phyloP scores from a whole-genome alignment of 1,284 basidiomycete genomes.

The Rhizoctonia solani region DNA sequence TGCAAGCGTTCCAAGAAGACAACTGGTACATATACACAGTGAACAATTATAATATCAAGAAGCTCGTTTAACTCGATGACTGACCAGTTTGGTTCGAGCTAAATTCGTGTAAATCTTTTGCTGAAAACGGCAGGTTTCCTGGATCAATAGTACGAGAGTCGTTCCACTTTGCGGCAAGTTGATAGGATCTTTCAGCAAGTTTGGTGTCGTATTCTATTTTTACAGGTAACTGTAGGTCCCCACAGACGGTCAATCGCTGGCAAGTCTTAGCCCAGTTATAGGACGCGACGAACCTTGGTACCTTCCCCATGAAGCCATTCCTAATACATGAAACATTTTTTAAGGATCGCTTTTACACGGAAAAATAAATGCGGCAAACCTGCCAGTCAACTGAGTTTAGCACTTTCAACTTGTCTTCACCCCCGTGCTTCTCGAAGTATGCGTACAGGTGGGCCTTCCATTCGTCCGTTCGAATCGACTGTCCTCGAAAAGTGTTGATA shows the following conservation, averaged over 20 bases:
- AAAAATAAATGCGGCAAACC: constrained; percentile 49
- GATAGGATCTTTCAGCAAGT: constrained; percentile 71
- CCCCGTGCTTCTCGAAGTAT: constrained; percentile 71
- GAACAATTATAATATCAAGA: constrained; percentile 1
- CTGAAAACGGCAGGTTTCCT: constrained; percentile 56
- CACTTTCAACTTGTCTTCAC: constrained; percentile 64
- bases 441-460: constrained; percentile 85
- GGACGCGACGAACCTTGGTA: constrained; percentile 45
- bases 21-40: constrained; percentile 20
- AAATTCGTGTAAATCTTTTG: constrained; percentile 60
- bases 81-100: constrained; percentile 63
- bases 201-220: constrained; percentile 82
- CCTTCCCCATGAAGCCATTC: constrained; percentile 90
- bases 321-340: constrained; percentile 47
- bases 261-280: not conserved
- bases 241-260: not conserved
- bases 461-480: constrained; percentile 84
- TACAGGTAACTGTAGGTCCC: constrained; percentile 64
- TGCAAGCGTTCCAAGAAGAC: constrained; percentile 38
- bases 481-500: constrained; percentile 73
- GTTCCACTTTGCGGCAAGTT: constrained; percentile 80
- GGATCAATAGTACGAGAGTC: constrained; percentile 58
- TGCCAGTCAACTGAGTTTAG: constrained; percentile 81
- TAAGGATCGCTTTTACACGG: not conserved
- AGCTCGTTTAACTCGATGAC: not conserved